Percentiles rank a stretch among this genome's conserved stretches.
These are phyloP conservation scores for Aegle marmelos DNA, from an alignment of 345 rosid genomes.

Conservation along the genomic window DNA sequence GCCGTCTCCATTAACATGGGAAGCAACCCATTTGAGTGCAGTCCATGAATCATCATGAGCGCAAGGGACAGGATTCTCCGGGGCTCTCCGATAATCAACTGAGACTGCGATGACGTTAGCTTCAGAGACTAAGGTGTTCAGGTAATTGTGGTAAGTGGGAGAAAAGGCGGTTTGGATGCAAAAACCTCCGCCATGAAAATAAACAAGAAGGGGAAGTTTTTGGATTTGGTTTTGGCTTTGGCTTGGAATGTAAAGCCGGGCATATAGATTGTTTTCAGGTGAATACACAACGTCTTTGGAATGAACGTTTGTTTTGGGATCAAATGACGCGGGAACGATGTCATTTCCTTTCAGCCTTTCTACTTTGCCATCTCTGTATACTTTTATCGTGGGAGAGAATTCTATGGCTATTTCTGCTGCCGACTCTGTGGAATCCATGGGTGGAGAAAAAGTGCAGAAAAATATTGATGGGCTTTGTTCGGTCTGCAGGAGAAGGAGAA, in stretches of 20 bases:
- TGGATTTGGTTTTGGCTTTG: background rate
- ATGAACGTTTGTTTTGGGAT: slow-evolving; percentile 42
- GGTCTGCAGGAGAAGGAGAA: no score
- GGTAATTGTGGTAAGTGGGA: slow-evolving; percentile 32
- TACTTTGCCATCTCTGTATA: slow-evolving; percentile 52
- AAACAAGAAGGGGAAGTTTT: slow-evolving; percentile 48
- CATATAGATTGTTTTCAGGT: slow-evolving; percentile 10
- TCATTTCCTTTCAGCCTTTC: slow-evolving; percentile 39
- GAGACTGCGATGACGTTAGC: slow-evolving; percentile 16
- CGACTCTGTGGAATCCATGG: slow-evolving; percentile 18
- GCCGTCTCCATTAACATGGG: no score
- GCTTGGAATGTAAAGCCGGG: slow-evolving; percentile 42
- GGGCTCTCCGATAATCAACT: no score
- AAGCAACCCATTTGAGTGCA: no score
- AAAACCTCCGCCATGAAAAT: slow-evolving; percentile 43
- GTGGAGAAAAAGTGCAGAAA: background rate
- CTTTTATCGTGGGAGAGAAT: slow-evolving; percentile 29
- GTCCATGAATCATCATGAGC: no score
- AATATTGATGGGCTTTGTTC: background rate
- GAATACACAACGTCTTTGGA: slow-evolving; percentile 47
- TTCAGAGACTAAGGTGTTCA: slow-evolving; percentile 22
- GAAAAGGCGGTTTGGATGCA: slow-evolving; percentile 25
- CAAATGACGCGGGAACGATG: slow-evolving; percentile 37
- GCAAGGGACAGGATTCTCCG: no score
- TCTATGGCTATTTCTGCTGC: slow-evolving; percentile 33